phyloP scores from a whole-genome alignment of 2,329 filamentous ascomycete genomes.

The Penicillium polonicum region DNA sequence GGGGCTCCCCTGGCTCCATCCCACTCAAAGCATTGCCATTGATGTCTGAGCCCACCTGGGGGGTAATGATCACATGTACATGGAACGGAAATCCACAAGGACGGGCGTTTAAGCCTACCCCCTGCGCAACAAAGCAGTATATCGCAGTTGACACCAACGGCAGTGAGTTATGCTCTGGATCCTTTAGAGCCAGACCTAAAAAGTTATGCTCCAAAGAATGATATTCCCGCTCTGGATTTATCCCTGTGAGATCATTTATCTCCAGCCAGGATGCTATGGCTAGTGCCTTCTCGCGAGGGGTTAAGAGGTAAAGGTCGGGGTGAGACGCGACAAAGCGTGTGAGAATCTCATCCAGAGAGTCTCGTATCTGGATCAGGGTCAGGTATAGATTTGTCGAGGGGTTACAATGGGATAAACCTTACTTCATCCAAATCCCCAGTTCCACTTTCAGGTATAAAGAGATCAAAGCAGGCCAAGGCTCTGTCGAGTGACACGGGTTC shows the following conservation, averaged over 20 bases:
- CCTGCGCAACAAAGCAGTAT: conserved; percentile 74
- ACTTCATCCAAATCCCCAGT: conserved; percentile 73
- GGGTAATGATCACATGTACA: conserved; percentile 74
- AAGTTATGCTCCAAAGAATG: conserved; percentile 83
- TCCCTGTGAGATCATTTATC: conserved; percentile 66
- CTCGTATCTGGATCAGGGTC: conserved; percentile 53
- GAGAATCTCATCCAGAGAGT: conserved; percentile 65
- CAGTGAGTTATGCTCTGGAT: conserved; percentile 71
- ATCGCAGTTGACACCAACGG: conserved; percentile 86
- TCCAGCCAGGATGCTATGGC: conserved; percentile 69
- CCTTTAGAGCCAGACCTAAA: conserved; percentile 75
- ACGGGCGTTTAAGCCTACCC: conserved; percentile 71
- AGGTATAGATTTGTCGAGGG: conserved; percentile 3
- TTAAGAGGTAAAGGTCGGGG: conserved; percentile 55
- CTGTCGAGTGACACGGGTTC: conserved; percentile 65
- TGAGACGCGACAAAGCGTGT: conserved; percentile 54
- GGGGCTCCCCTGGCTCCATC: conserved; percentile 47
- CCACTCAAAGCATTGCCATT: conserved; percentile 47
- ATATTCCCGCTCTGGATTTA: conserved; percentile 67
- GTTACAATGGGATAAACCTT: conserved; percentile 24
- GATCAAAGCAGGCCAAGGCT: conserved; percentile 78
- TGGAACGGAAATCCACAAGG: conserved; percentile 83
- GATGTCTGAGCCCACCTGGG: conserved; percentile 59
- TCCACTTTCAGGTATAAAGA: conserved; percentile 77
- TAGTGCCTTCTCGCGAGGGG: conserved; percentile 66